These are phyloP conservation scores for Suillus bovinus DNA, from an alignment of 768 basidiomycete genomes.

Conservation along the genomic window DNA sequence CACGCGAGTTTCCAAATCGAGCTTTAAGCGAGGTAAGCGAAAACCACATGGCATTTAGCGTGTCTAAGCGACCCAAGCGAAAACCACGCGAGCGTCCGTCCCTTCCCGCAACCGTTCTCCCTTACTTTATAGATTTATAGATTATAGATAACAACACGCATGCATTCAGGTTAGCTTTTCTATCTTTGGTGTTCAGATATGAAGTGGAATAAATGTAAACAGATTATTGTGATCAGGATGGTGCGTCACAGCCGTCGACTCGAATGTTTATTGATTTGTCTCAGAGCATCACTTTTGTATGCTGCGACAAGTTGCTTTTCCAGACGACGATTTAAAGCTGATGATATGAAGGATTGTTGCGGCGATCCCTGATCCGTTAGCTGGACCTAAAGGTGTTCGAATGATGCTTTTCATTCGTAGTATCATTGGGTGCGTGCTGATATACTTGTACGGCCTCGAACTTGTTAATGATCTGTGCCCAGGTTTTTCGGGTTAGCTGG, in stretches of 20 bases:
- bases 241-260: constrained; percentile 30
- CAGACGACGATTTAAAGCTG: background rate
- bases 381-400: constrained; percentile 72
- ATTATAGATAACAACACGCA: no score
- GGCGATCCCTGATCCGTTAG: constrained; percentile 54
- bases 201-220: background rate
- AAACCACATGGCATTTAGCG: no score
- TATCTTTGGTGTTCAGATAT: background rate
- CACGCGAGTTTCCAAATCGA: no score
- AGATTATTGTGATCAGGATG: constrained; percentile 64
- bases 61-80: no score
- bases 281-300: constrained; percentile 53
- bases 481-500: constrained; percentile 76
- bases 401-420: constrained; percentile 57
- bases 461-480: background rate
- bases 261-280: background rate
- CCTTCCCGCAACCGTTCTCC: no score
- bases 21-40: no score
- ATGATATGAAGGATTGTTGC: constrained; percentile 33
- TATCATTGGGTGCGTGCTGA: constrained; percentile 52
- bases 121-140: no score
- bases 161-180: constrained; percentile 48
- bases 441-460: background rate
- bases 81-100: no score
- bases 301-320: constrained; percentile 36